These are phyloP conservation scores for Annulohypoxylon nitens DNA, from an alignment of 495 filamentous ascomycete species.

Conservation along the genomic window DNA sequence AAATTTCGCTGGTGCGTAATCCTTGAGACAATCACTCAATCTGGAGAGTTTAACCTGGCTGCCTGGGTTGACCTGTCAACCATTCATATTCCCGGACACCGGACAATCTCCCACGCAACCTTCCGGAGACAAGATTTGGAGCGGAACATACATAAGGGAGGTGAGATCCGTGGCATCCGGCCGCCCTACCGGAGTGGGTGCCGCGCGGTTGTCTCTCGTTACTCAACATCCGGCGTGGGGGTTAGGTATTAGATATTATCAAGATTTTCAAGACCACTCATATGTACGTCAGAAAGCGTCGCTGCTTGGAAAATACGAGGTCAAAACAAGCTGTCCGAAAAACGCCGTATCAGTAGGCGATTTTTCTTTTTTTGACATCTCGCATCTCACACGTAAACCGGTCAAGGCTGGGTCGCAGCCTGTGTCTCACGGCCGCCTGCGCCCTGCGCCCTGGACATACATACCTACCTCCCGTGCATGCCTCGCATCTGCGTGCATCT, in stretches of 20 bases:
- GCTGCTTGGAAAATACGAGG: background rate
- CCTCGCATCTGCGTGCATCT: background rate
- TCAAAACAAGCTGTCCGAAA: background rate
- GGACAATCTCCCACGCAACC: background rate
- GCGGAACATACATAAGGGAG: background rate
- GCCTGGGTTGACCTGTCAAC: background rate
- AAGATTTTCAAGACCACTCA: background rate
- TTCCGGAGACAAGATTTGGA: background rate
- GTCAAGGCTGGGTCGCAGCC: conserved; percentile 6
- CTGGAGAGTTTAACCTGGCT: background rate
- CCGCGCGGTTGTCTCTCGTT: background rate
- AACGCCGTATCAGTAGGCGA: background rate
- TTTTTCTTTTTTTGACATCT: background rate
- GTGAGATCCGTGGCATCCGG: conserved; percentile 8
- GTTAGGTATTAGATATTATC: background rate
- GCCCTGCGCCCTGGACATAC: background rate
- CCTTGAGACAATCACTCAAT: background rate
- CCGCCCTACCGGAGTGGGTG: background rate
- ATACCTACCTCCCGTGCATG: background rate
- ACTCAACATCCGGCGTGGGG: conserved; percentile 10
- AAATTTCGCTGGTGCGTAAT: conserved; percentile 3
- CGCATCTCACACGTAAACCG: background rate
- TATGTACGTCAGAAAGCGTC: background rate
- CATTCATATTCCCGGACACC: conserved; percentile 1
- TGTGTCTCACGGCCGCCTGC: background rate